Conservation (phyloP, 257 asterid species). For the Solanum lycopersicoides region DNA sequence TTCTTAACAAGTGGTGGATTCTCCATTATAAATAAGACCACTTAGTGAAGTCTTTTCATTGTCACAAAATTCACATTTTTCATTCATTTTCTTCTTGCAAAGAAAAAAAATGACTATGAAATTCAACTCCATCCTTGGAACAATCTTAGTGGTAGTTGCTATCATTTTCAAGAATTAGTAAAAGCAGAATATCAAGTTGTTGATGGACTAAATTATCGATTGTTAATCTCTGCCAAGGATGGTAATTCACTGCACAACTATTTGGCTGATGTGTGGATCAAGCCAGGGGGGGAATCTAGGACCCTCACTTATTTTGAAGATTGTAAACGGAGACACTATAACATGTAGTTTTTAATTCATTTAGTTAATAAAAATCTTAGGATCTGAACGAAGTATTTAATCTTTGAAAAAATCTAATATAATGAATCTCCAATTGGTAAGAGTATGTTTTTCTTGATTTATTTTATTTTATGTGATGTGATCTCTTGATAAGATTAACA, state of each 20-base stretch:
- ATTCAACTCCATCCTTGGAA: background rate
- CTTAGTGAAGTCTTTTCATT: background rate
- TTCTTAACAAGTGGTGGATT: no score
- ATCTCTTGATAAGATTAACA: background rate
- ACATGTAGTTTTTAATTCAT: background rate
- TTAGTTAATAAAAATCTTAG: background rate
- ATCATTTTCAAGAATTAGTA: background rate
- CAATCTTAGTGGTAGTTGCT: background rate
- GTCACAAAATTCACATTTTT: background rate
- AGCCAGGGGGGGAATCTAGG: background rate
- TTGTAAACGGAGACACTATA: accelerated
- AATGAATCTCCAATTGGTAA: background rate
- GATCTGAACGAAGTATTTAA: background rate
- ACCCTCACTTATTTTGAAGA: background rate
- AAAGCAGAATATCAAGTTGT: background rate
- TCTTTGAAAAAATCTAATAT: background rate
- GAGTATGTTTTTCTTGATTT: background rate
- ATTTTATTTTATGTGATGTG: background rate
- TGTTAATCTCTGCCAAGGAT: background rate
- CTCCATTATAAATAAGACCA: background rate
- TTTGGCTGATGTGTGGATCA: background rate
- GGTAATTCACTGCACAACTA: background rate
- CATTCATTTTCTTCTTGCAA: background rate
- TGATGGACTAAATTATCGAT: background rate
- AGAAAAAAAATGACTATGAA: background rate